A percentile compares a stretch with the other conserved stretches of the same genome.
Conservation (phyloP, 1,284 basidiomycete species). For the Cutaneotrichosporon sp. region DNA sequence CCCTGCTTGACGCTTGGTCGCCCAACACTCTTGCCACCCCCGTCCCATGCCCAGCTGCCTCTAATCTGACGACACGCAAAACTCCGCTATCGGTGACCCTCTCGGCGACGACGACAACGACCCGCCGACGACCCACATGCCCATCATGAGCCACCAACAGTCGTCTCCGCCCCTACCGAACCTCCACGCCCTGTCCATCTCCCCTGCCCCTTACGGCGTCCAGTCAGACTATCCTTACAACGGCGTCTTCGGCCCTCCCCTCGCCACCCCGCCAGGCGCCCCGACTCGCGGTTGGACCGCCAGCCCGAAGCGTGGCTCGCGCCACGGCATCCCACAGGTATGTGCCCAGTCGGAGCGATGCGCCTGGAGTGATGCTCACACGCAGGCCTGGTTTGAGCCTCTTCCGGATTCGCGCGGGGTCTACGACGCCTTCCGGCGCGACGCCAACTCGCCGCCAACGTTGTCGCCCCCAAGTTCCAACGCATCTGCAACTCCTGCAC, state of each 20-base stretch:
- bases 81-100: background rate
- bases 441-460: constrained; percentile 34
- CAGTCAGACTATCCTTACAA: constrained; percentile 41
- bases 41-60: too few species aligned
- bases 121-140: too few species aligned
- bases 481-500: constrained; percentile 24
- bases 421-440: constrained; percentile 31
- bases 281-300: constrained; percentile 26
- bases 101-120: background rate
- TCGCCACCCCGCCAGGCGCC: constrained; percentile 18
- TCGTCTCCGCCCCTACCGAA: constrained; percentile 41
- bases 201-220: constrained; percentile 25
- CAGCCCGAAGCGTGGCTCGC: constrained; percentile 33
- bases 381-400: constrained; percentile 43
- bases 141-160: constrained; percentile 19
- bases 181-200: constrained; percentile 38
- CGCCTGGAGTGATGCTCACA: background rate
- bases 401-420: constrained; percentile 16
- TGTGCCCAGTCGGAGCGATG: constrained; percentile 7
- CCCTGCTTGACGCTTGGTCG: too few species aligned
- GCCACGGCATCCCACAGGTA: constrained; percentile 40
- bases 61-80: too few species aligned
- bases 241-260: constrained; percentile 43
- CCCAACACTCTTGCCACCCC: too few species aligned
- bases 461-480: constrained; percentile 42